These are phyloP conservation scores for Epichloe sibirici DNA, from an alignment of 2,329 filamentous ascomycete species.

Conservation along the genomic window DNA sequence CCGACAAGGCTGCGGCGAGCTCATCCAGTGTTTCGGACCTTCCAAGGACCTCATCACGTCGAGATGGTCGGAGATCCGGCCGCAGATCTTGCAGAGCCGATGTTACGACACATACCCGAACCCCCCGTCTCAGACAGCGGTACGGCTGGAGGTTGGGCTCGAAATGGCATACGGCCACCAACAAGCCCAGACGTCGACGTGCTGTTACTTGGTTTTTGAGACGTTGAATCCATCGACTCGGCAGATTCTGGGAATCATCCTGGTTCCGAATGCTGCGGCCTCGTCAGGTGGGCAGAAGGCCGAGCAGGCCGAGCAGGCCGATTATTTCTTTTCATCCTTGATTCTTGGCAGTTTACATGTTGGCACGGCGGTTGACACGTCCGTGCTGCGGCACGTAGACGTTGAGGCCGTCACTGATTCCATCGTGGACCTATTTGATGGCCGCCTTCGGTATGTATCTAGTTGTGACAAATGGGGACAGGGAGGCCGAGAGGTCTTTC, in stretches of 20 bases:
- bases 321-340: constrained; percentile 6
- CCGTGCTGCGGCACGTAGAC: not conserved
- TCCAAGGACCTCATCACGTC: not conserved
- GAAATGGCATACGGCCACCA: not conserved
- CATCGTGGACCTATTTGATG: constrained; percentile 14
- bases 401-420: constrained; percentile 2
- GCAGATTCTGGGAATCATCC: constrained; percentile 4
- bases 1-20: constrained; percentile 3
- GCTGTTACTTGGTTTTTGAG: constrained; percentile 1
- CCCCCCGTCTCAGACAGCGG: not conserved
- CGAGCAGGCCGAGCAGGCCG: not conserved
- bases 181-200: not conserved
- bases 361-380: not conserved
- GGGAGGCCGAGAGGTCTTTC: constrained; percentile 12
- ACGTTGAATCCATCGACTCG: not conserved
- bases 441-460: constrained; percentile 12
- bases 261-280: not conserved
- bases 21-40: constrained; percentile 6
- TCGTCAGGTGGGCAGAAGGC: not conserved
- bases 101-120: constrained; percentile 2
- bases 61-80: constrained; percentile 3
- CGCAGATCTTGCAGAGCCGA: constrained; percentile 1
- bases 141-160: not conserved
- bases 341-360: not conserved
- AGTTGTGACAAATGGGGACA: constrained; percentile 13